These are phyloP conservation scores for Mrakia frigida DNA, from an alignment of 768 basidiomycete species.

Conservation along the genomic window DNA sequence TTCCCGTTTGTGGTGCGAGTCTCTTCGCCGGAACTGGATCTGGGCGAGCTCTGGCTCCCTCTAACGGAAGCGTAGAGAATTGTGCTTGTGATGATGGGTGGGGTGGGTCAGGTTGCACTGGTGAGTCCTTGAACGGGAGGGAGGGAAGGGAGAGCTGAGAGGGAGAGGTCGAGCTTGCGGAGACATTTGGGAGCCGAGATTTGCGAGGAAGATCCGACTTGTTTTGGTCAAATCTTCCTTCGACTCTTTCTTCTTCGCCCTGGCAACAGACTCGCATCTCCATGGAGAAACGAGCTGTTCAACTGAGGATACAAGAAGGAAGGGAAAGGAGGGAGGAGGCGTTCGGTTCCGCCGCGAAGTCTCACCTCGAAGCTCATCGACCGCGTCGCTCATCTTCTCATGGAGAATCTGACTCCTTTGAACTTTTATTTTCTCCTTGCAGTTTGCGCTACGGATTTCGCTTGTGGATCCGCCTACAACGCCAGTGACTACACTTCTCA, in stretches of 20 bases:
- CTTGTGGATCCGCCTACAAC: constrained; percentile 10
- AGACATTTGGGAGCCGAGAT: background rate
- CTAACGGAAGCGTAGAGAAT: background rate
- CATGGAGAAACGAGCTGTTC: too few species aligned
- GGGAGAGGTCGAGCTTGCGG: background rate
- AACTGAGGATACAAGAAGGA: too few species aligned
- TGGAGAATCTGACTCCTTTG: background rate
- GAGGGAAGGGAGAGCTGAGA: too few species aligned
- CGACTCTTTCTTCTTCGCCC: too few species aligned
- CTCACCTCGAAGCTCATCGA: background rate
- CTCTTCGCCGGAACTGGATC: background rate
- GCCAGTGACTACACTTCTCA: background rate
- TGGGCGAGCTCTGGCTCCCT: background rate
- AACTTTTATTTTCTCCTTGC: background rate
- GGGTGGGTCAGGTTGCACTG: constrained; percentile 6
- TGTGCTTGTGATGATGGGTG: constrained; percentile 12
- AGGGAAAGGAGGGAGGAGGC: too few species aligned
- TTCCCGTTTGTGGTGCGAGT: background rate
- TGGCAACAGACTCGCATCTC: too few species aligned
- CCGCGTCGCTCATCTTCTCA: background rate
- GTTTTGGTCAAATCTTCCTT: too few species aligned
- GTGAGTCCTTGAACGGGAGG: background rate
- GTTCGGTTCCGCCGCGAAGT: background rate
- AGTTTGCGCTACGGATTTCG: background rate
- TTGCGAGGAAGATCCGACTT: background rate